Conservation (phyloP, 73 alveolate genomes). For the Blepharisma japonicum region DNA sequence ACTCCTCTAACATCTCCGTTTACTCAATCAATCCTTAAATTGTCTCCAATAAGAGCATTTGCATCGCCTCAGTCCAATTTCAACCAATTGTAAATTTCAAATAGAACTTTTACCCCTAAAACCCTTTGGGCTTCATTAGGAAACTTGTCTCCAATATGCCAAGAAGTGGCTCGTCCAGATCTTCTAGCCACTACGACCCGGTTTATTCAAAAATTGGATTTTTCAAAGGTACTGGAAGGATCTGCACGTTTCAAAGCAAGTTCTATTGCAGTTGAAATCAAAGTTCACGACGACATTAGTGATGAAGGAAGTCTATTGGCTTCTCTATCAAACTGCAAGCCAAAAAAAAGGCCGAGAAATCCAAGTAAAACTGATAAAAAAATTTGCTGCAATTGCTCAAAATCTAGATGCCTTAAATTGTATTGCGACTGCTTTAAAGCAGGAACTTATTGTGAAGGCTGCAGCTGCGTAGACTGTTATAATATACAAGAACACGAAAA, state of each 20-base stretch:
- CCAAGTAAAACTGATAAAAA: slow-evolving; percentile 7
- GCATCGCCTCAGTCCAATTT: background rate
- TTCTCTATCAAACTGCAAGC: background rate
- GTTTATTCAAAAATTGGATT: slow-evolving; percentile 23
- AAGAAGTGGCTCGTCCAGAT: background rate
- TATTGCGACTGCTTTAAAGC: slow-evolving; percentile 69
- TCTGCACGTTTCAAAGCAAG: background rate
- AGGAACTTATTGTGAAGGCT: slow-evolving; percentile 53
- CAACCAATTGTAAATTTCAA: background rate
- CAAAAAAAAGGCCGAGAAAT: slow-evolving; percentile 3
- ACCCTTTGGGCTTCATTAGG: background rate
- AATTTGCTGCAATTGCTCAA: slow-evolving; percentile 61
- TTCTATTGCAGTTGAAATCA: slow-evolving; percentile 15
- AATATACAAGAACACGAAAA: slow-evolving; percentile 53
- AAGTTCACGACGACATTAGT: background rate
- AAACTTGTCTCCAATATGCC: background rate
- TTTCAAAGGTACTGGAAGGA: background rate
- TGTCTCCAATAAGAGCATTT: background rate
- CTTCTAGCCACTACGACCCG: background rate
- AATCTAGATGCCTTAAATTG: slow-evolving; percentile 60
- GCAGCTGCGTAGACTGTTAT: slow-evolving; percentile 61
- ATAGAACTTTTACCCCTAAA: background rate
- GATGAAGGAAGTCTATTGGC: background rate
- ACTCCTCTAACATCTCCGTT: slow-evolving; percentile 12
- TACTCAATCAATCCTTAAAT: slow-evolving; percentile 7